A percentile compares a stretch with the other conserved stretches of the same genome.
These are phyloP conservation scores for Parathielavia appendiculata DNA, from an alignment of 495 filamentous ascomycete species.

Conservation along the genomic window DNA sequence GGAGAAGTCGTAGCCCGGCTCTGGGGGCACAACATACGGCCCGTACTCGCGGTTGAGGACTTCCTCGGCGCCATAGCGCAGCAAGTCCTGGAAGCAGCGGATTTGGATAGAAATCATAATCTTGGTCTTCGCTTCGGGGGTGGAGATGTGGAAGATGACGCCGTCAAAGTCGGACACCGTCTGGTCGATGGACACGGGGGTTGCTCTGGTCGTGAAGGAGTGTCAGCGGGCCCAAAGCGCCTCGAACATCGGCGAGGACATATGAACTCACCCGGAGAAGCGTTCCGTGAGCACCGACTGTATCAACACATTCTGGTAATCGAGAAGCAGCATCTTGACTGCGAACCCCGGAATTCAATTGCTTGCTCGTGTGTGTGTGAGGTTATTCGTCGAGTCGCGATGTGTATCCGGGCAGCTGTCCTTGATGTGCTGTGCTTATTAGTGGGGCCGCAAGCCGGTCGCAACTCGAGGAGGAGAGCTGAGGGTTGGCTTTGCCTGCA, in stretches of 20 bases:
- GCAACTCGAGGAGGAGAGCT: slow-evolving; percentile 24
- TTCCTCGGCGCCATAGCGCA: slow-evolving; percentile 84
- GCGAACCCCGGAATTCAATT: slow-evolving; percentile 8
- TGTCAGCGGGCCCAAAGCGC: neutral
- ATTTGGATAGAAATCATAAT: slow-evolving; percentile 90
- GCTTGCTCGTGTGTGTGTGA: neutral
- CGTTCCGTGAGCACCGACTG: slow-evolving; percentile 92
- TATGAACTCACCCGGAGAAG: slow-evolving; percentile 67
- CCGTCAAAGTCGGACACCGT: slow-evolving; percentile 97
- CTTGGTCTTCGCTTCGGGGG: slow-evolving; percentile 84
- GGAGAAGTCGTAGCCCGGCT: slow-evolving; percentile 92
- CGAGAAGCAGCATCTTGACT: slow-evolving; percentile 82
- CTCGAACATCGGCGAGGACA: slow-evolving; percentile 8
- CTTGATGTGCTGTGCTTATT: too few species aligned
- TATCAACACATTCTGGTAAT: slow-evolving; percentile 98
- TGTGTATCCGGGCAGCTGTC: slow-evolving; percentile 16
- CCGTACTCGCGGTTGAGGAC: slow-evolving; percentile 94
- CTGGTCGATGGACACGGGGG: slow-evolving; percentile 87
- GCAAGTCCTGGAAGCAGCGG: slow-evolving; percentile 87
- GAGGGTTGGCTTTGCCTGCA: slow-evolving; percentile 6
- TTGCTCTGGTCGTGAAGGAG: slow-evolving; percentile 50
- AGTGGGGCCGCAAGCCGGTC: slow-evolving; percentile 8
- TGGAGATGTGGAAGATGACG: slow-evolving; percentile 95
- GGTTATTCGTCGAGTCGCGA: neutral
- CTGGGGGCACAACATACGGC: slow-evolving; percentile 77